A percentile compares a stretch with the other conserved stretches of the same genome.
Conservation (phyloP, 2,329 filamentous ascomycete species). For the Epichloe sibirici region DNA sequence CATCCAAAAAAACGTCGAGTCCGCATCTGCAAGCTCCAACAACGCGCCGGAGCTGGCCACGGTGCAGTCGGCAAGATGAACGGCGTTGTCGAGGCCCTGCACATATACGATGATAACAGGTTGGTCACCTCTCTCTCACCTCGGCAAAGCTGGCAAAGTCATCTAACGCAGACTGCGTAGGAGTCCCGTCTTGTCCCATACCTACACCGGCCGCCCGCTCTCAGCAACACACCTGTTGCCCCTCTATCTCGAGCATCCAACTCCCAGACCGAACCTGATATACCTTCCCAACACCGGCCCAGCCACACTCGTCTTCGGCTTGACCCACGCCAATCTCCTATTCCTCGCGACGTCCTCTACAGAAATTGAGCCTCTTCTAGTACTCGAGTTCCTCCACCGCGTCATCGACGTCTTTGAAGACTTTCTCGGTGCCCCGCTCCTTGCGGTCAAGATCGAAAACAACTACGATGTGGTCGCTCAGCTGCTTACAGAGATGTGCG, state of each 20-base stretch:
- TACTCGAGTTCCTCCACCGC: constrained; percentile 89
- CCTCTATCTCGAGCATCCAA: constrained; percentile 72
- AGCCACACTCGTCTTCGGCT: constrained; percentile 77
- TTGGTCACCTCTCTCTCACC: constrained; percentile 28
- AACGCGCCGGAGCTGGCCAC: constrained; percentile 1
- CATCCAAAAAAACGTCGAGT: background rate
- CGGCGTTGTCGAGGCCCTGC: constrained; percentile 84
- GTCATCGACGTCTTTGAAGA: constrained; percentile 88
- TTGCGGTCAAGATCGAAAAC: constrained; percentile 75
- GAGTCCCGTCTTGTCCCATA: constrained; percentile 75
- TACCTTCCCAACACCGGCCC: constrained; percentile 75
- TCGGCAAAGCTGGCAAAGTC: background rate
- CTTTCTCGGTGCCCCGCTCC: constrained; percentile 77
- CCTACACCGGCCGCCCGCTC: constrained; percentile 72
- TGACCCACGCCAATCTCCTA: constrained; percentile 76
- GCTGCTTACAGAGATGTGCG: constrained; percentile 89
- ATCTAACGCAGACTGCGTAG: constrained; percentile 34
- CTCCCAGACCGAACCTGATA: constrained; percentile 73
- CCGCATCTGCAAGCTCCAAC: background rate
- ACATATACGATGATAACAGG: constrained; percentile 96
- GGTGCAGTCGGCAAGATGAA: constrained; percentile 46
- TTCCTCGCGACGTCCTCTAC: constrained; percentile 75
- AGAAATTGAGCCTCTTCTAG: constrained; percentile 79
- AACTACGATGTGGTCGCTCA: constrained; percentile 93
- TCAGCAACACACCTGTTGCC: constrained; percentile 65